Evolutionary conservation across 2,329 filamentous ascomycete genomes (phyloP).

Genomic region (Cordyceps cateniannulata): DNA sequence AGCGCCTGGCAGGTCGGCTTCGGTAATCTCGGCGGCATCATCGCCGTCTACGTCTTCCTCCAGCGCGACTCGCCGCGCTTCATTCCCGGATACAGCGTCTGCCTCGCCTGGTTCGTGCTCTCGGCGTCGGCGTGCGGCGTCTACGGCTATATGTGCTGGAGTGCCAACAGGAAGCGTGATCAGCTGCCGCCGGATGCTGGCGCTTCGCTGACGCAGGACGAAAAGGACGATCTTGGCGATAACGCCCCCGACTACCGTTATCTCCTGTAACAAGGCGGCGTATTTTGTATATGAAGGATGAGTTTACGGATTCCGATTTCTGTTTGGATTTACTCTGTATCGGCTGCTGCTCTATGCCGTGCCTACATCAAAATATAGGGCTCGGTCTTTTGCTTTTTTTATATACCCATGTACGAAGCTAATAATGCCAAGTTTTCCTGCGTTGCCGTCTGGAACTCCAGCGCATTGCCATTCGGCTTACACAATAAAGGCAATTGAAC

Average conservation of each 20-base stretch:
- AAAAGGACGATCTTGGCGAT: constrained; percentile 56
- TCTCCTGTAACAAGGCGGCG: constrained; percentile 35
- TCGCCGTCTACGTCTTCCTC: constrained; percentile 66
- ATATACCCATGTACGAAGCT: constrained; percentile 5
- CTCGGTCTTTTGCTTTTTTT: not conserved
- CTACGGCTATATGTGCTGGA: constrained; percentile 53
- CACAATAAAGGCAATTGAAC: not conserved
- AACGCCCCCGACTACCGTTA: constrained; percentile 55
- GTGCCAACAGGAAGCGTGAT: constrained; percentile 55
- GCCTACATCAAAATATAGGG: not conserved
- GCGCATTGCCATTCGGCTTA: no score
- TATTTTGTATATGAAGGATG: not conserved
- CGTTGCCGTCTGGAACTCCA: no score
- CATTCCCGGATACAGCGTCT: constrained; percentile 69
- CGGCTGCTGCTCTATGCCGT: not conserved
- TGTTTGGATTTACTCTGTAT: not conserved
- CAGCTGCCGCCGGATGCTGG: constrained; percentile 29
- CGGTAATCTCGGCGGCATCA: constrained; percentile 73
- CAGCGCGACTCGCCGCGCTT: constrained; percentile 61
- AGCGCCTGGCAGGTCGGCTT: constrained; percentile 74
- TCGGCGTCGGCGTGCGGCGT: constrained; percentile 53
- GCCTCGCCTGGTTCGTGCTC: constrained; percentile 65
- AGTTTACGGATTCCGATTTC: not conserved
- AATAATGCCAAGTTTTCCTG: not conserved
- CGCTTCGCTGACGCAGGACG: constrained; percentile 46